Evolutionary conservation across 768 basidiomycete species (phyloP).

Genomic region (Fibroporia radiculosa): DNA sequence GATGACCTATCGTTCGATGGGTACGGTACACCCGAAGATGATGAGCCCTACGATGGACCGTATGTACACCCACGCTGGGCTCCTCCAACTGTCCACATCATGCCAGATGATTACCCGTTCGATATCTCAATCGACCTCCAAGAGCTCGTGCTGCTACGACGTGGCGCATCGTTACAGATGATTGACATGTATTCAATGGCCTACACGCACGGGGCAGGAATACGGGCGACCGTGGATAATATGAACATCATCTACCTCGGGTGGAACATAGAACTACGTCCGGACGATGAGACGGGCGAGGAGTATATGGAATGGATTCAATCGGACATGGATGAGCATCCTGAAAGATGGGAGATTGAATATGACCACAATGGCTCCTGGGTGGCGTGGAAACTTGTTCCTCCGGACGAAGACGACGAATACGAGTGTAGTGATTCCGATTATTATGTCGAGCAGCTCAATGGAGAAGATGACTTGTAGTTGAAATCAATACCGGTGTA

Average conservation of each 20-base stretch:
- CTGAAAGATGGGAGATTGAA: constrained; percentile 37
- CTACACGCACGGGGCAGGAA: constrained; percentile 48
- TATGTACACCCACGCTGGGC: constrained; percentile 49
- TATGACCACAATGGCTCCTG: constrained; percentile 30
- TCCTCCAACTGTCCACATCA: constrained; percentile 38
- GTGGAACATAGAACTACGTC: constrained; percentile 53
- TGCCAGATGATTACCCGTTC: constrained; percentile 27
- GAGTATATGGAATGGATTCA: constrained; percentile 32
- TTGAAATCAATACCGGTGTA: no score
- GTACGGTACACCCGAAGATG: constrained; percentile 21
- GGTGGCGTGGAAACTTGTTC: constrained; percentile 35
- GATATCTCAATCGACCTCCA: constrained; percentile 26
- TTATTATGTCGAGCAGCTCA: constrained; percentile 23
- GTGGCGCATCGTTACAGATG: constrained; percentile 56
- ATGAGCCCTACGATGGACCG: constrained; percentile 27
- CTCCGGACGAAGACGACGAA: constrained; percentile 22
- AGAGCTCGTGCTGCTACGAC: constrained; percentile 39
- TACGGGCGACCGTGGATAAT: constrained; percentile 35
- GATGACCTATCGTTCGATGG: constrained; percentile 23
- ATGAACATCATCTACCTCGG: constrained; percentile 50
- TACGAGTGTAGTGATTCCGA: constrained; percentile 34
- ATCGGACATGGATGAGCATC: constrained; percentile 32
- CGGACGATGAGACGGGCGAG: constrained; percentile 33
- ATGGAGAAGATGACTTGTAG: constrained; percentile 1
- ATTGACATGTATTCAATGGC: constrained; percentile 44